Conservation (phyloP, 768 basidiomycete genomes). For the Leccinum imitatum region DNA sequence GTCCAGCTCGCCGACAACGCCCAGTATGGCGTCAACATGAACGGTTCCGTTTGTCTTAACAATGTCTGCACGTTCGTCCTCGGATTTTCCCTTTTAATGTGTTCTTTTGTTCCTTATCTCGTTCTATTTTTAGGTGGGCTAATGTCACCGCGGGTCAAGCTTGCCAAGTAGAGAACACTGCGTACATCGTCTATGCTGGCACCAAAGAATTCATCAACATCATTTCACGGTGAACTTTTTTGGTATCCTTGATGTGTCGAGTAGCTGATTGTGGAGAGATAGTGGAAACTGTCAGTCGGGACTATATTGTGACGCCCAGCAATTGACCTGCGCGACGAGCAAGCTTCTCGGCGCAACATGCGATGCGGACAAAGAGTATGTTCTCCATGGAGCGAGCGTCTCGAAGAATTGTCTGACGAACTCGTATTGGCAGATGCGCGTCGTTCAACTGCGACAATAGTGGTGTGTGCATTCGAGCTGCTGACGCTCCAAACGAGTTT, state of each 20-base stretch:
- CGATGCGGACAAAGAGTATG: conserved; percentile 57
- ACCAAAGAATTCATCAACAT: conserved; percentile 68
- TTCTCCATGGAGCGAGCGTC: neutral
- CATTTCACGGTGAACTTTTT: conserved; percentile 62
- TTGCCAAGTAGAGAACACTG: conserved; percentile 77
- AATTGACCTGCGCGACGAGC: conserved; percentile 55
- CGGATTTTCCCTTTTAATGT: neutral
- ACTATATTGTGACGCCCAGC: conserved; percentile 70
- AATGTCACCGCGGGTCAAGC: conserved; percentile 63
- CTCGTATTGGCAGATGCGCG: conserved; percentile 49
- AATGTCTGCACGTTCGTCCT: conserved; percentile 73
- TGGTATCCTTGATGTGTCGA: neutral
- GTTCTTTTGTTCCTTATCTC: neutral
- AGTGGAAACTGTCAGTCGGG: conserved; percentile 75
- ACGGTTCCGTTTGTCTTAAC: conserved; percentile 84
- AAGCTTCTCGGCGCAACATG: conserved; percentile 63
- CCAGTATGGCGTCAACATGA: conserved; percentile 69
- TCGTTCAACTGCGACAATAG: conserved; percentile 70
- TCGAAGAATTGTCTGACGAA: conserved; percentile 32
- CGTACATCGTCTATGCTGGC: conserved; percentile 67
- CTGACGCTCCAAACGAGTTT: conserved; percentile 62
- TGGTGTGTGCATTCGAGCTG: conserved; percentile 61
- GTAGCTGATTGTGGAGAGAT: neutral
- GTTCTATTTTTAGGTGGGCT: conserved; percentile 58
- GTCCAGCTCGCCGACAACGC: conserved; percentile 65